These are phyloP conservation scores for Chionographis japonica DNA, from an alignment of 106 monocot genomes.

Conservation along the genomic window DNA sequence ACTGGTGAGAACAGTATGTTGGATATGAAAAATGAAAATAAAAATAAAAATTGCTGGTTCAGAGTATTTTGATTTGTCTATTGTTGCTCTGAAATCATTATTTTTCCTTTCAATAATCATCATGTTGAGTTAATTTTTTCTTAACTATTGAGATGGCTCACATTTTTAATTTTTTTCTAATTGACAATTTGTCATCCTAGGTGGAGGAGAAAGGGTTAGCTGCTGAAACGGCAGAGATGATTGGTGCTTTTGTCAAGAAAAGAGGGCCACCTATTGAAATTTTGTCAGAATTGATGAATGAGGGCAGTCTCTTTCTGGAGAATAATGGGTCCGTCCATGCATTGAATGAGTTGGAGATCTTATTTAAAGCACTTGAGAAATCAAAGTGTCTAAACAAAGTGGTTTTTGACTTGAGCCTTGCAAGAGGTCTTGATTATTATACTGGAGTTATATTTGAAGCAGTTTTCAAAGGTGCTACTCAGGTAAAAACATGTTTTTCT, in stretches of 20 bases:
- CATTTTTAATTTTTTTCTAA: too few relatives aligned
- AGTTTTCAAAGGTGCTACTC: slow-evolving; percentile 79
- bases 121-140: too few relatives aligned
- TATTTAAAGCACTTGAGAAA: slow-evolving; percentile 77
- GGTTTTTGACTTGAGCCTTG: slow-evolving; percentile 96
- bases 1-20: slow-evolving; percentile 51
- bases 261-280: slow-evolving; percentile 71
- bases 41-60: neutral
- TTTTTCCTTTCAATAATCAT: too few relatives aligned
- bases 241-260: slow-evolving; percentile 85
- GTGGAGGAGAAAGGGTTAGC: slow-evolving; percentile 95
- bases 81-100: neutral
- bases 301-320: slow-evolving; percentile 63
- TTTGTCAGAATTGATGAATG: slow-evolving; percentile 50
- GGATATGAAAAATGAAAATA: neutral
- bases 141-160: too few relatives aligned
- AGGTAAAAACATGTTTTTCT: slow-evolving; percentile 42
- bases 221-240: slow-evolving; percentile 70
- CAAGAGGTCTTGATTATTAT: slow-evolving; percentile 98
- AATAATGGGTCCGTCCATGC: slow-evolving; percentile 58
- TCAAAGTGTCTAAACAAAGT: slow-evolving; percentile 65
- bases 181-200: slow-evolving; percentile 25
- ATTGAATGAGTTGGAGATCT: slow-evolving; percentile 70
- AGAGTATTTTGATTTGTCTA: neutral
- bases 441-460: slow-evolving; percentile 98